A percentile compares a stretch with the other conserved stretches of the same genome.
Conservation (phyloP, 257 asterid species). For the Salvia hispanica region DNA sequence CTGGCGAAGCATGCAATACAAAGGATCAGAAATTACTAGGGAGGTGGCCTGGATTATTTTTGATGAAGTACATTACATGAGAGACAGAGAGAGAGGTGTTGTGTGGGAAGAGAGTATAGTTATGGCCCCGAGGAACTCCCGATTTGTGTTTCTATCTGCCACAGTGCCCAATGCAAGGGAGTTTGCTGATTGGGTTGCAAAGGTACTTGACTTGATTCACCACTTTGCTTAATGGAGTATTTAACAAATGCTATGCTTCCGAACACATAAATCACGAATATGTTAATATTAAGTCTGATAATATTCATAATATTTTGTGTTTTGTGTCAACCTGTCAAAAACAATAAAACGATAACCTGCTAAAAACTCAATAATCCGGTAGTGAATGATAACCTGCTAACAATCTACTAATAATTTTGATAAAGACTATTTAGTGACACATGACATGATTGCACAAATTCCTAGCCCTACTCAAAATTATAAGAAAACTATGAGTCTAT, state of each 20-base stretch:
- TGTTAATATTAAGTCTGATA: background rate
- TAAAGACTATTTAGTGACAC: background rate
- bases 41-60: constrained; percentile 98
- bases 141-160: constrained; percentile 91
- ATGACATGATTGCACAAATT: background rate
- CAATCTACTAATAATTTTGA: too few species aligned
- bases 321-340: background rate
- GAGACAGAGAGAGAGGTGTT: constrained; percentile 96
- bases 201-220: constrained; percentile 50
- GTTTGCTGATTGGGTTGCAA: constrained; percentile 99
- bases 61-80: constrained; percentile 99
- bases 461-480: constrained; percentile 6
- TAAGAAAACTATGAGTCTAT: constrained; percentile 1
- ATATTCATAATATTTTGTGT: background rate
- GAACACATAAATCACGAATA: background rate
- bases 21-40: constrained; percentile 85
- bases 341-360: background rate
- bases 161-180: constrained; percentile 96
- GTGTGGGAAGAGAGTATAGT: constrained; percentile 99
- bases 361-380: background rate
- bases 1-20: constrained; percentile 99
- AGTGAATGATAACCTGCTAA: too few species aligned
- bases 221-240: background rate
- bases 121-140: constrained; percentile 89
- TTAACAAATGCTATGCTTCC: constrained; percentile 8